Evolutionary conservation across 192 early-diverging fungal genomes (phyloP), one percentile per base, ranked within the genome.

Genomic region (Chytriomyces sp.): DNA sequence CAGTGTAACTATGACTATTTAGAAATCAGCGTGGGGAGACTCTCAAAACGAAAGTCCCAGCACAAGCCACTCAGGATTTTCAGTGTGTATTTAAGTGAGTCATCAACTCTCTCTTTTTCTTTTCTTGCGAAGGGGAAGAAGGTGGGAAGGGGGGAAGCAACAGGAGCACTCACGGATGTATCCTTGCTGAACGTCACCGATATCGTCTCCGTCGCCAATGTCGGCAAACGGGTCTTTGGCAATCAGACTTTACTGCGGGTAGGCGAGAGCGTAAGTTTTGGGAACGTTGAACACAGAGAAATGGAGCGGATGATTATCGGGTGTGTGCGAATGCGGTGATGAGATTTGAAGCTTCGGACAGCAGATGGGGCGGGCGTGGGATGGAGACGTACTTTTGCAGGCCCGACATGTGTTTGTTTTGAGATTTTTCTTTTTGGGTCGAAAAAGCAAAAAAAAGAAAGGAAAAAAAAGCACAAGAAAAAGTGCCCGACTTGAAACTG

Each of bases 141-240:
- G 49, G 47, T 47, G 5, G 2, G 63, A 64, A 5, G 18, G 18
- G 63, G 11, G 24, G 5, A 59, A 45, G 35, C 35, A 64, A 45
- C 7, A 50, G 16, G 13, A 49, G 61, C 24, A 81, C 83, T 79
- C 79, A 87, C 86, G 86, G 77, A 87, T 87, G 73, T 87, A 82
- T 67, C 86, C 86, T 61, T 79, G 69, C 23, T 80, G 78, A 8
- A 59, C 50, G 8, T 47, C 68, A 50, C 78, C 68, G 23, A 86
- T 53, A 20, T 85, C 76, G 47, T 45, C 70, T 7, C 80, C 82
- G 68, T 85, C 83, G n/a, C 86, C 86, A 43, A 84, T 86, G 74
- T 87, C 86, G 18, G 86, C 86, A 78, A 87, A 87, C 28, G 86
- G 84, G 77, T 87, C 86, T 60, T 87, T 86, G 45, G 82, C 80